Base-by-base conservation (phyloP, 768 basidiomycete species). In the Mycena crocata region DNA sequence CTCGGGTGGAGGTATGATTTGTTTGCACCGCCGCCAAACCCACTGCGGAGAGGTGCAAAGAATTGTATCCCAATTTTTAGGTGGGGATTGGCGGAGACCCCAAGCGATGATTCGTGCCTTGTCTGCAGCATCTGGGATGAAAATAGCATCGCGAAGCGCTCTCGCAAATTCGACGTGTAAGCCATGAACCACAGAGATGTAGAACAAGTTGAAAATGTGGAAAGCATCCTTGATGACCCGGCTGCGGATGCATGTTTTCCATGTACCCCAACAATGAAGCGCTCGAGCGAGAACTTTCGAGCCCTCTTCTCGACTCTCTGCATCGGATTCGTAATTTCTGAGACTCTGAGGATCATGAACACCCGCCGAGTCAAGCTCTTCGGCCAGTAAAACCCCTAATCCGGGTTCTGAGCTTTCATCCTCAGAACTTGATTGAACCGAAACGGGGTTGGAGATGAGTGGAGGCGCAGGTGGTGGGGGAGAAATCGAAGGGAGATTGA, bases 1-100 rank as follows among this genome's bases (percentile, higher is more conserved):
- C 23, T 80, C 68, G 1, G 80, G 72, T 4, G 79, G 76, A 12
- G 81, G 79, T 30, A 83, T 76, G 8, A 71, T 67, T 0, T 71
- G 68, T 30, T 71, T 70, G 54, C 77, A 76, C 3, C 60, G 73
- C 15, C 64, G 60, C 67, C 72, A 72, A 4, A 81, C 30, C 75
- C 76, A 81, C 1, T 42, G 24, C 2, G 80, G 67, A 8, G 34
- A 28, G 31, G 14, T 26, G 17, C 46, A 28, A 15, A 59, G 35
- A 14, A 59, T 28, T 14, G 24, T 26, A 15, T 44, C 21, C 57
- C 57, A 49, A 7, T 48, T 44, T 24, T 56, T 23, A 2, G 39
- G 40, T 3, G 37, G 54, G n/a, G 35, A 26, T 40, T 59, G 46
- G 10, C 14, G 32, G 15, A 9, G 23, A 14, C 57, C 57, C 45